Base-by-base conservation (phyloP, 139 green algal species). In the Auxenochlorella protothecoides region DNA sequence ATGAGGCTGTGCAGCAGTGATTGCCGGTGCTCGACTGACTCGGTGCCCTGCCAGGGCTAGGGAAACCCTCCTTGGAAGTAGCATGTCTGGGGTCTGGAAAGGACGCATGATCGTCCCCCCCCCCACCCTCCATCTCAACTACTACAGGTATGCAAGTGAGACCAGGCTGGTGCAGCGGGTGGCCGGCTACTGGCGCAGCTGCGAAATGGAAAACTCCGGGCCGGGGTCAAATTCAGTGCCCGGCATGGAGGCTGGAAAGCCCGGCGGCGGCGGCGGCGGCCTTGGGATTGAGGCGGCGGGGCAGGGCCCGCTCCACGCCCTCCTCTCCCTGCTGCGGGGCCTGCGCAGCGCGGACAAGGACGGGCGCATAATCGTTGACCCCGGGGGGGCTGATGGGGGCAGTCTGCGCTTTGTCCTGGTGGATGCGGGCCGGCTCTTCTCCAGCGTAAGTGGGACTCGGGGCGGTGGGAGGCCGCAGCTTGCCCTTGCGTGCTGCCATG, bases 91-190 rank as follows among this genome's bases (percentile, higher is more conserved):
- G 27, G 27, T 44, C 27, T 2, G 27, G 27, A 44, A 44, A 44
- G 27, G 27, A 44, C 27, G 1, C 27, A 66, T 3, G 16, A 55
- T 44, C n/a, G 4, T 0, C 66, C 13, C 53, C 52, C 53, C 13
- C 15, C 3, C 53, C 12, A 27, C 51, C 54, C 6, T 5, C 53
- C 5, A 62, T 6, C 44, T 53, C 6, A 59, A 2, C 3, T 68
- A 9, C 63, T 10, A 56, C 79, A 85, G 80, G 53, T 89, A 92
- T 77, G 68, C 92, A 10, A 77, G 81, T 55, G 88, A 94, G 27
- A 91, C 72, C 68, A 91, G 93, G 77, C 76, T 92, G 4, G 75
- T 96, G 53, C 86, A 90, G 72, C 98, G 97, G 85, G 83, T 97
- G 55, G 66, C 79, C 7, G 76, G 77, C 9, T 84, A 73, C 63